Evolutionary conservation across 306 rosid species (phyloP).

Genomic region (Delonix regia): DNA sequence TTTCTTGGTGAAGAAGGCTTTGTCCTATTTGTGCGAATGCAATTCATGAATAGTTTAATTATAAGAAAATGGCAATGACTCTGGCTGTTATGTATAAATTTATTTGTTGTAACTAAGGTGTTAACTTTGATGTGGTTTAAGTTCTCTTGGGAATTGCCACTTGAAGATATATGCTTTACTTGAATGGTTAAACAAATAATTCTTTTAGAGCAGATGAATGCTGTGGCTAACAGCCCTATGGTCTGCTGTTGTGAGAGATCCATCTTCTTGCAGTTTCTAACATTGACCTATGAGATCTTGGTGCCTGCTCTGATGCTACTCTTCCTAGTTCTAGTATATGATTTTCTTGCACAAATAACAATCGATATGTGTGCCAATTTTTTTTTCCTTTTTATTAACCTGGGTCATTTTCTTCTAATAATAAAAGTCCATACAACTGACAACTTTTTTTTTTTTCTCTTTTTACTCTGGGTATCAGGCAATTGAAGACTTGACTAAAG

Average conservation of each 20-base stretch:
- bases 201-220: slow-evolving; percentile 20
- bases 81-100: slow-evolving; percentile 3
- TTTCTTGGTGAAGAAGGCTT: slow-evolving; percentile 28
- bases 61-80: neutral
- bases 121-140: slow-evolving; percentile 19
- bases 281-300: neutral
- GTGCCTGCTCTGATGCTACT: slow-evolving; percentile 11
- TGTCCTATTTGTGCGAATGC: neutral
- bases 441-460: neutral
- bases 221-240: neutral
- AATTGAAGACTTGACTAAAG: slow-evolving; percentile 79
- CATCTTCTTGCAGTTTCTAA: slow-evolving; percentile 6
- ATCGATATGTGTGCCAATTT: slow-evolving; percentile 18
- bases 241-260: slow-evolving; percentile 1
- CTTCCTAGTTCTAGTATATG: slow-evolving; percentile 22
- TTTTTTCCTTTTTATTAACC: neutral
- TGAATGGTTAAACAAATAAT: slow-evolving; percentile 11
- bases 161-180: slow-evolving; percentile 13
- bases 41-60: slow-evolving; percentile 13
- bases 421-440: neutral
- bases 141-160: slow-evolving; percentile 15
- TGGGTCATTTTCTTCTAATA: neutral
- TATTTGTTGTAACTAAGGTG: slow-evolving; percentile 22
- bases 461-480: slow-evolving; percentile 56
- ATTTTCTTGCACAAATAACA: slow-evolving; percentile 34